A percentile compares a stretch with the other conserved stretches of the same genome.
These are phyloP conservation scores for Pseudocercospora musae DNA, from an alignment of 2,329 filamentous ascomycete species.

Conservation along the genomic window DNA sequence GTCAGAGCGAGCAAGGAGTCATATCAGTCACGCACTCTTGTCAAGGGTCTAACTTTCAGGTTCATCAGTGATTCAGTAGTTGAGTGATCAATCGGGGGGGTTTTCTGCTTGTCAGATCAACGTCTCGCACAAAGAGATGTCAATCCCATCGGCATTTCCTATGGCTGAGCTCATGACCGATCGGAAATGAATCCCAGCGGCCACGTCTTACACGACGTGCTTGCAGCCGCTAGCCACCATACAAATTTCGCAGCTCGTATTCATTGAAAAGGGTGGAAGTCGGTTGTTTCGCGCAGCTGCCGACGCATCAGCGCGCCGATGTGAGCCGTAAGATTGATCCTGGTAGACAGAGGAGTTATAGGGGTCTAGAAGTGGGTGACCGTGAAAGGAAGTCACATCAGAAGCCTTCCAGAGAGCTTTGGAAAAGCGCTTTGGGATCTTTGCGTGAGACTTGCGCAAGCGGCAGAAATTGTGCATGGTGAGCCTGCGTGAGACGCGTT, in stretches of 20 bases:
- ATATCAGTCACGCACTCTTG: not conserved
- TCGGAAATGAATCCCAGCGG: not conserved
- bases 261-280: not conserved
- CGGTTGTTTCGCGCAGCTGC: not conserved
- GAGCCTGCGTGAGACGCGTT: not conserved
- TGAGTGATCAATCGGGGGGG: not conserved
- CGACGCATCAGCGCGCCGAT: not conserved
- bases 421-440: not conserved
- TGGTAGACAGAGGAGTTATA: not conserved
- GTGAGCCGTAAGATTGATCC: not conserved
- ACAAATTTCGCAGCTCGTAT: not conserved
- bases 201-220: not conserved
- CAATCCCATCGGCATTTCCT: not conserved
- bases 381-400: not conserved
- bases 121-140: not conserved
- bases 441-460: constrained; percentile 1
- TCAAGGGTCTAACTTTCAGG: not conserved
- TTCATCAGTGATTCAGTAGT: not conserved
- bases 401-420: not conserved
- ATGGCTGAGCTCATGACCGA: not conserved
- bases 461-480: not conserved
- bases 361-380: not conserved
- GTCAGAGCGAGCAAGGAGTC: not conserved
- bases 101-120: not conserved
- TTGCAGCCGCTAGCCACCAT: not conserved